Evolutionary conservation across 208 protist genomes (phyloP), one percentile per base, ranked within the genome.

Genomic region (Leishmania gerbilli): DNA sequence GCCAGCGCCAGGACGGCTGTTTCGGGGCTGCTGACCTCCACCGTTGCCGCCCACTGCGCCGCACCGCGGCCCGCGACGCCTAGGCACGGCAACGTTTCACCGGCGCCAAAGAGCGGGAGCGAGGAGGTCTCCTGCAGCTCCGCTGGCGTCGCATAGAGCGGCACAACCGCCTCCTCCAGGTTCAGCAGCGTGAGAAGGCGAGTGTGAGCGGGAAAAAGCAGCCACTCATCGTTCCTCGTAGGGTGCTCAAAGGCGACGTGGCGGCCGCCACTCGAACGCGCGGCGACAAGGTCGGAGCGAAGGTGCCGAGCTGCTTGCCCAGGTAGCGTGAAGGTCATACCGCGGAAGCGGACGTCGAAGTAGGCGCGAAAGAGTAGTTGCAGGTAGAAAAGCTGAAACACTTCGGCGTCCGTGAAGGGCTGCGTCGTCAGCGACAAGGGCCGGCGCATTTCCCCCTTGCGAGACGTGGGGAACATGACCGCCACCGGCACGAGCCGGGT

Each of bases 361-460:
- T 91, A 88, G 40, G 88, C 90, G 76, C 94, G 92, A 60, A 97
- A 92, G 60, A 96, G 71, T 40, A 97, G 91, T 76, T 97, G 94
- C 19, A 96, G 34, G 83, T 96, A 96, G 71, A 95, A 91, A 1
- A 96, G 86, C 86, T 97, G 92, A 79, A 97, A 97, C 37, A 97
- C 85, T 81, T 97, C 94, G 3, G 89, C 91, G 69, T 97, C 94
- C 64, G 86, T 88, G 80, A 95, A 97, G 27, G 92, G 89, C 64
- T 88, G 67, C 51, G 91, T 92, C 13, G 83, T 87, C 51, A 93
- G 83, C 21, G 86, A 91, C 21, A 82, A 74, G 2, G 85, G 84
- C 2, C 67, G 58, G 15, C 81, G 80, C 68, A 87, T 77, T 19
- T 79, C 65, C 13, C 86, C 86, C 40, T 89, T 89, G 71, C 77